Evolutionary conservation across 345 rosid species (phyloP), one percentile per base, ranked within the genome.

Genomic region (Populus pruinosa): DNA sequence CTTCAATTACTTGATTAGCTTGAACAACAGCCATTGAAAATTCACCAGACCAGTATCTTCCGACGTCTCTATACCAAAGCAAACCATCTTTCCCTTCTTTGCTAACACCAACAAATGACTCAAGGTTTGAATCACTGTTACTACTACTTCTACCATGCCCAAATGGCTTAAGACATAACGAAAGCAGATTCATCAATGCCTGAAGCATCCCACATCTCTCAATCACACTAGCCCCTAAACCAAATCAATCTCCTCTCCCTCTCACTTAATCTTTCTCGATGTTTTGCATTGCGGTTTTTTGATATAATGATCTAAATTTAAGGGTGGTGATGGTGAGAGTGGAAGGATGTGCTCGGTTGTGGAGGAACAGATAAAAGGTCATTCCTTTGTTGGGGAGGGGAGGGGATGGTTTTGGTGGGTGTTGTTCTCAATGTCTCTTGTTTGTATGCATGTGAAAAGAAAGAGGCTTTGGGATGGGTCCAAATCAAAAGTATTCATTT

Each of bases 21-120:
- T 95, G 98, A 29, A 93, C 86, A 49, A 93, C 91, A 4, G 99
- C 98, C 97, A 95, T 91, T 17, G 98, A 95, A 84, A 91, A 91
- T 1, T 91, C 97, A 36, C 96, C 98, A 49, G 86, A 83, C 68
- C 86, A 90, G 77, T 91, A 88, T 69, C 76, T 91, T 9, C 91
- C 92, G 49, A 88, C 70, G 83, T 93, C 98, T 74, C 93, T 88
- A 76, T 80, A 92, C 97, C 94, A 90, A 78, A 91, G 89, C 79
- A 94, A 67, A 0, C 97, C 97, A 66, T 89, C 97, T 85, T 86
- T 90, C 33, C 93, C 91, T 82, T 89, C 96, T 25, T 85, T 85
- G 5, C 86, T 81, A 12, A 80, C 75, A 47, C 82, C 79, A 21
- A 70, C 79, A 65, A 27, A 66, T 41, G 78, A 76, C 38, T 38